Evolutionary conservation across 2,329 filamentous ascomycete genomes (phyloP), one percentile per base, ranked within the genome.

Genomic region (Penicillium brevicompactum): DNA sequence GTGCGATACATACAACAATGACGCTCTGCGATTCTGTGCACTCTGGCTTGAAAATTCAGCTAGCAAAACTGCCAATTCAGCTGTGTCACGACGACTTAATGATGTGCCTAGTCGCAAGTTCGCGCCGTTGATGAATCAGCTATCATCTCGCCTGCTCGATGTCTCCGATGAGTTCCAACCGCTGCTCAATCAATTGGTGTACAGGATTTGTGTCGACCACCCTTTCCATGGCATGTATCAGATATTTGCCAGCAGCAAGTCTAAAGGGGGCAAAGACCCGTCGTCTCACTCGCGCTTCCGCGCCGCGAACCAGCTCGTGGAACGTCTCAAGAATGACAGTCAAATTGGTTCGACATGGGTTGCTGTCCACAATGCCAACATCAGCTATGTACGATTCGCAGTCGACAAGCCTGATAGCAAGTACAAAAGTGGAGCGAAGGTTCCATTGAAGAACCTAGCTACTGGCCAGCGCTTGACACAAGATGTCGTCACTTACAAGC

Each of bases 201-300:
- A 87, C 67, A 87, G 87, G 8, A 96, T 99, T 52, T 97, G 93
- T 68, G 81, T 84, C 10, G 92, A 99, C 54, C 94, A 99, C 74
- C 95, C 94, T 0, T 96, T 92, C 71, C 95, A 99, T 70, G 92
- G 92, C 46, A 93, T 97, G 87, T 96, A 99, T 70, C 92, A 97
- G 65, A 91, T 99, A 41, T 97, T 93, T 80, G 90, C 92, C 2
- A 87, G 89, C 21, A 87, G 85, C 43, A 89, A 87, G 65, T 86
- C 84, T 48, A 86, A 87, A 64, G 81, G 73, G 49, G 76, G 80
- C 49, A 87, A 89, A 63, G 93, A 97, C 62, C 85, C 89, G 40
- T 84, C 88, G 3, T 89, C 90, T 1, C 78, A 87, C 18, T 88
- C 89, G 4, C 87, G 94, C 46, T 86, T 88, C 64, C 82, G 81